phyloP scores from a whole-genome alignment of 768 basidiomycete genomes.

The Saitozyma podzolica region DNA sequence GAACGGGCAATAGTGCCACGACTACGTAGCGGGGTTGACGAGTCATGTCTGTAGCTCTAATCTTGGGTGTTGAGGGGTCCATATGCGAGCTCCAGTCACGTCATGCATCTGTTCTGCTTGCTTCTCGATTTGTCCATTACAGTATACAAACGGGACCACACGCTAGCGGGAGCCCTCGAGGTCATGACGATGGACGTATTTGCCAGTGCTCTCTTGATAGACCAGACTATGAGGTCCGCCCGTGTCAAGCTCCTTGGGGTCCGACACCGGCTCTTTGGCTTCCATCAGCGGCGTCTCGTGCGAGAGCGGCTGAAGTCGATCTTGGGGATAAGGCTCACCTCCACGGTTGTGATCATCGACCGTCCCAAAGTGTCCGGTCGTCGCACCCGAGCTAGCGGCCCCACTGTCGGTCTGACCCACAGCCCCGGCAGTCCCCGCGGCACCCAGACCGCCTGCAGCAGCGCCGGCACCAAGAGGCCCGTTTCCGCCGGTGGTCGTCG shows the following conservation, averaged over 20 bases:
- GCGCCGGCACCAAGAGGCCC: too few species aligned
- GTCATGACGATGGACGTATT: slow-evolving; percentile 48
- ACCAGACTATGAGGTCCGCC: slow-evolving; percentile 46
- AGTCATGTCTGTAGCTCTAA: too few species aligned
- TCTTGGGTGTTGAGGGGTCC: too few species aligned
- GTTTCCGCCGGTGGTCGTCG: too few species aligned
- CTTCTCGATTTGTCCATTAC: not conserved
- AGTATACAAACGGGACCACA: not conserved
- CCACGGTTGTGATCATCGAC: slow-evolving; percentile 14
- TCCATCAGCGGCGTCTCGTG: not conserved
- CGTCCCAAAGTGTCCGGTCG: not conserved
- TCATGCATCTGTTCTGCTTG: not conserved
- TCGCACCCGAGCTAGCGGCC: too few species aligned
- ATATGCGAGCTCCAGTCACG: too few species aligned
- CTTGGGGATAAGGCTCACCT: slow-evolving; percentile 8
- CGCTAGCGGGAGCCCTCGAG: slow-evolving; percentile 21
- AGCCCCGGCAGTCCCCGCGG: too few species aligned
- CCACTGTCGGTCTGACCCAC: too few species aligned
- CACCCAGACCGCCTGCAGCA: too few species aligned
- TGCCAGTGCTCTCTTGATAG: slow-evolving; percentile 37
- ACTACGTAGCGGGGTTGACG: too few species aligned
- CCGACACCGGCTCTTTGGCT: slow-evolving; percentile 19
- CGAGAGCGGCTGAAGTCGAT: too few species aligned
- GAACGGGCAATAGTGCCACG: not conserved
- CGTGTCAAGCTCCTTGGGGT: slow-evolving; percentile 45